phyloP scores from a whole-genome alignment of 225 moss, liverwort and hornwort genomes.

The Neckera pumila region DNA sequence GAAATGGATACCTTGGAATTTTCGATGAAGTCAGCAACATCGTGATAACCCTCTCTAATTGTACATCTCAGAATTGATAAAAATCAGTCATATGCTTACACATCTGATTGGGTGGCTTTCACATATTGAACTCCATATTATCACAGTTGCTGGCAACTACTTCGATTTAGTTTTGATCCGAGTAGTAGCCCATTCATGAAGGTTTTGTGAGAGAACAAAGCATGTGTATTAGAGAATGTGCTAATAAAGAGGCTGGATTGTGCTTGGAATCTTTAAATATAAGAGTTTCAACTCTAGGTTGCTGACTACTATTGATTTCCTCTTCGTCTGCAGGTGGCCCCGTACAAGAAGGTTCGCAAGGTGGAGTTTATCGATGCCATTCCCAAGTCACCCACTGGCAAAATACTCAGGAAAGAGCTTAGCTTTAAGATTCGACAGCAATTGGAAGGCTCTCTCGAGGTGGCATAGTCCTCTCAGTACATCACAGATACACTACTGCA shows the following conservation, averaged over 20 bases:
- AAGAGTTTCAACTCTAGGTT: not conserved
- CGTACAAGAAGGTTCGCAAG: slow-evolving; percentile 31
- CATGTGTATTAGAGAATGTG: not conserved
- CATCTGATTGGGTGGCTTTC: not conserved
- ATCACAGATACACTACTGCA: not conserved
- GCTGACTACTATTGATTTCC: not conserved
- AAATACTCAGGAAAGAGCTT: slow-evolving; percentile 31
- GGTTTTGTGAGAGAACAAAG: not conserved
- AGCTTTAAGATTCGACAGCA: not conserved
- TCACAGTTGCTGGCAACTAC: not conserved
- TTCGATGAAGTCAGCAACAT: not conserved
- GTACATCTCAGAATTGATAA: not conserved
- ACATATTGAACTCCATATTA: not conserved
- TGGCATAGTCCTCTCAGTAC: not conserved
- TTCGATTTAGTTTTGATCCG: not conserved
- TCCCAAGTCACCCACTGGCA: slow-evolving; percentile 32
- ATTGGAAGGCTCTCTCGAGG: not conserved
- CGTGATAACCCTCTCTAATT: not conserved
- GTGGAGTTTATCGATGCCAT: slow-evolving; percentile 28
- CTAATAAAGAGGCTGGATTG: not conserved
- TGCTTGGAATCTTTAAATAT: not conserved
- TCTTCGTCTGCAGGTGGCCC: slow-evolving; percentile 9
- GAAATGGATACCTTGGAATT: not conserved
- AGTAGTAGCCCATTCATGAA: too few relatives aligned
- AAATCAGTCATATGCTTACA: not conserved